Conservation (phyloP, 1,284 basidiomycete genomes). For the Farysia itapuensis region DNA sequence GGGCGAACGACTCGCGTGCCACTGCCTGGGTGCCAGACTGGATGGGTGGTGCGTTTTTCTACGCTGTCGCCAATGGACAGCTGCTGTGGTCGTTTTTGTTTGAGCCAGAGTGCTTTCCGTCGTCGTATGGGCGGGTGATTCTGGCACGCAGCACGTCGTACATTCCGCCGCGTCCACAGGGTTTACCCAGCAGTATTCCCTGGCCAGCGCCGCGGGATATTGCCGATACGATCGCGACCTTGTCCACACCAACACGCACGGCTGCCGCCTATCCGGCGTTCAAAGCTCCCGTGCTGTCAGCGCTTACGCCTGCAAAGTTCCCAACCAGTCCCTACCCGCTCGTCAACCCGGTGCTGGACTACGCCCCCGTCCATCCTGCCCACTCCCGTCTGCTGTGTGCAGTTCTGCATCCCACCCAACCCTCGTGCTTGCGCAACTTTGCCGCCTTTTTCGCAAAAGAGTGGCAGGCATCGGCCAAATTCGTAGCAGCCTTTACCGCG, state of each 20-base stretch:
- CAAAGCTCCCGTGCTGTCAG: slow-evolving; percentile 47
- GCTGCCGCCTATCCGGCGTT: slow-evolving; percentile 43
- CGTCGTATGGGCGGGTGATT: slow-evolving; percentile 34
- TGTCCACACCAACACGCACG: slow-evolving; percentile 35
- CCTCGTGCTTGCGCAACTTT: slow-evolving; percentile 37
- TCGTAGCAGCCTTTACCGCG: slow-evolving; percentile 39
- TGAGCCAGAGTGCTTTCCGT: slow-evolving; percentile 42
- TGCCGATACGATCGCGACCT: slow-evolving; percentile 39
- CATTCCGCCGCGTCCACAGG: slow-evolving; percentile 41
- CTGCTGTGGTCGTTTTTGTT: slow-evolving; percentile 50
- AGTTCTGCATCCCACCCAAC: slow-evolving; percentile 46
- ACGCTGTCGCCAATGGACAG: slow-evolving; percentile 50
- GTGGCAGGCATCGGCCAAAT: slow-evolving; percentile 43
- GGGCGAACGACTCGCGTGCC: slow-evolving; percentile 7
- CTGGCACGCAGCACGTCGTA: slow-evolving; percentile 41
- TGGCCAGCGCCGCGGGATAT: slow-evolving; percentile 43
- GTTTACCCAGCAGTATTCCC: slow-evolving; percentile 34
- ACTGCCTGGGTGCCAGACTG: slow-evolving; percentile 45
- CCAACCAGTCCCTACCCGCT: slow-evolving; percentile 32
- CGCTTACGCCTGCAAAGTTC: slow-evolving; percentile 35
- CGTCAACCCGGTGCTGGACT: slow-evolving; percentile 52
- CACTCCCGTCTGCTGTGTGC: slow-evolving; percentile 46
- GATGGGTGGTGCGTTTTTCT: slow-evolving; percentile 41
- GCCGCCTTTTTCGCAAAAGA: slow-evolving; percentile 35
- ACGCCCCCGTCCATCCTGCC: slow-evolving; percentile 46